Evolutionary conservation across 192 early-diverging fungal species (phyloP).

Genomic region (Coemansia sp.): DNA sequence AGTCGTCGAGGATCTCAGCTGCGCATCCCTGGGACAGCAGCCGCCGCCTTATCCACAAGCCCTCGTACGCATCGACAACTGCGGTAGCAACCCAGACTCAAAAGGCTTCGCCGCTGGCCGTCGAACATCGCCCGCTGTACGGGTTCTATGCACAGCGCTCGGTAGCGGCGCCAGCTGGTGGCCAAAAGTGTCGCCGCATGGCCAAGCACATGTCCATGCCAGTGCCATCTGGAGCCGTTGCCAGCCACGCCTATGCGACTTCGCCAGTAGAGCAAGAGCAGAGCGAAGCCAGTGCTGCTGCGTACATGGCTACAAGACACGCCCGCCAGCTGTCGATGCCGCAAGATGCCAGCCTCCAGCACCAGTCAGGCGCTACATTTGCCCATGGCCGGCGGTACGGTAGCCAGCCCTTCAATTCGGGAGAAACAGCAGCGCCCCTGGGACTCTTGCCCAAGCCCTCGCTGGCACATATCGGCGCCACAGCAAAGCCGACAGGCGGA

Average conservation of each 20-base stretch:
- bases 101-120: not conserved
- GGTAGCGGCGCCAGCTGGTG: not conserved
- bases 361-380: not conserved
- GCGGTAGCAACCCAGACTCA: not conserved
- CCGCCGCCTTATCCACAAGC: slow-evolving; percentile 17
- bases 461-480: not conserved
- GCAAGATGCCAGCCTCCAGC: not conserved
- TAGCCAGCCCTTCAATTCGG: not conserved
- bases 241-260: not conserved
- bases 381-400: not conserved
- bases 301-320: not conserved
- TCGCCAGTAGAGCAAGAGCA: not conserved
- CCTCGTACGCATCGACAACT: slow-evolving; percentile 7
- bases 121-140: slow-evolving; percentile 16
- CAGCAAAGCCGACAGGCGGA: not conserved
- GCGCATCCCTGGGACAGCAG: slow-evolving; percentile 26
- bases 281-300: not conserved
- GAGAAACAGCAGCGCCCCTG: not conserved
- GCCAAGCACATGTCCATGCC: slow-evolving; percentile 45
- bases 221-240: slow-evolving; percentile 3
- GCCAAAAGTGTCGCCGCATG: slow-evolving; percentile 2
- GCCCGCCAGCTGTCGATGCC: slow-evolving; percentile 11
- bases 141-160: slow-evolving; percentile 23
- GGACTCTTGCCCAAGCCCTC: not conserved
- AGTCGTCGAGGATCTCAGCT: slow-evolving; percentile 9